These are phyloP conservation scores for Eucalyptus decipiens DNA, from an alignment of 345 rosid genomes.

Conservation along the genomic window DNA sequence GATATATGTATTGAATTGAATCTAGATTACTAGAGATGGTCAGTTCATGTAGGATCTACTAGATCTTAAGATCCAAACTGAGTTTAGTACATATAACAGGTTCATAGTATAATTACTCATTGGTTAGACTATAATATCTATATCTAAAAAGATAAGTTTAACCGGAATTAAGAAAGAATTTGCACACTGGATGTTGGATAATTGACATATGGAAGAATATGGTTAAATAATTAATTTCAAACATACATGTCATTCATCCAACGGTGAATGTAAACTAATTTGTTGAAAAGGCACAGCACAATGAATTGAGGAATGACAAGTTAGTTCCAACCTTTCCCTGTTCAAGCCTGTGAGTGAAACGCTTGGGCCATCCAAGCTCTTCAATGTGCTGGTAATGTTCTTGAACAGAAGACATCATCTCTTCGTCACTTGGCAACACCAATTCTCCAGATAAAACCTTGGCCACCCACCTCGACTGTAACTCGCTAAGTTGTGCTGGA, in stretches of 20 bases:
- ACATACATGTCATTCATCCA: not conserved
- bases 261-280: not conserved
- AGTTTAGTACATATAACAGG: not conserved
- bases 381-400: not conserved
- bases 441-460: conserved; percentile 1
- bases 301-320: not conserved
- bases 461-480: conserved; percentile 12
- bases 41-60: not conserved
- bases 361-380: conserved; percentile 2
- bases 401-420: conserved; percentile 2
- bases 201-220: not conserved
- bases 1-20: not conserved
- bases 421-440: not conserved
- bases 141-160: too few relatives aligned
- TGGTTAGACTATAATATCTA: too few relatives aligned
- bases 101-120: not conserved
- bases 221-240: not conserved
- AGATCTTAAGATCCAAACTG: not conserved
- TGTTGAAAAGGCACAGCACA: not conserved
- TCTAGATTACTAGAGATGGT: not conserved
- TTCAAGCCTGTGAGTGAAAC: not conserved
- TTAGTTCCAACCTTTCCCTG: not conserved
- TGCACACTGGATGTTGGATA: not conserved
- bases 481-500: not conserved
- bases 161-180: not conserved